Base-by-base conservation (phyloP, 2,329 filamentous ascomycete genomes). In the Cladorrhinum sp. region DNA sequence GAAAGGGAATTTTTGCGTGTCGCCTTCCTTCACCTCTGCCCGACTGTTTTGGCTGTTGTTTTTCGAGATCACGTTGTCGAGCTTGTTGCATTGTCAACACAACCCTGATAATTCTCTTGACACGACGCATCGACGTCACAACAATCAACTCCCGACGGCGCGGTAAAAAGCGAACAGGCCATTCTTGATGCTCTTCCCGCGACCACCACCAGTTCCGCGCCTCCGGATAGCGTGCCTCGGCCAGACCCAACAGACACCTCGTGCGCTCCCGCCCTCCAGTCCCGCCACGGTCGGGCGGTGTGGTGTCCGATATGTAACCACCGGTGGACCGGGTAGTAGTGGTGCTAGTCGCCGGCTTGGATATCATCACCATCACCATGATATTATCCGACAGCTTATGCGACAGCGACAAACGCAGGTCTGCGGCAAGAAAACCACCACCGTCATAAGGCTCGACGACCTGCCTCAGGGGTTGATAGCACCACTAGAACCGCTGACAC, bases 341-440 rank as follows among this genome's bases (percentile, higher is more conserved):
- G n/a, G 55, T 46, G 21, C 18, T 12, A 30, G 21, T 55, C 53
- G 23, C 49, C 49, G 28, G n/a, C 51, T 33, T 33, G 51, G 26
- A 54, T 26, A 30, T 20, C 26, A 23, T 30, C 20, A 42, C 21
- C 23, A 18, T 26, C 46, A n/a, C 46, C 24, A 26, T 21, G 49
- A 51, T 36, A 55, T 60, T 14, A n/a, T 30, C 46, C 54, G 49
- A 33, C 54, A 52, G 30, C 23, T 24, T 36, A 49, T 30, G 49
- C 64, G 26, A n/a, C 56, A 50, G 33, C 28, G 53, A 9, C 51
- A 50, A 36, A 36, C 33, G 59, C 48, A 74, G 39, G 63, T 66
- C 42, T 76, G 83, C 69, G 80, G 81, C 61, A 85, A 82, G 71
- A 85, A 82, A 73, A 84, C 81, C 4, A 81, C 72, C 69, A 79